Evolutionary conservation across 2,329 filamentous ascomycete genomes (phyloP).

Genomic region (Microsporum audouinii): DNA sequence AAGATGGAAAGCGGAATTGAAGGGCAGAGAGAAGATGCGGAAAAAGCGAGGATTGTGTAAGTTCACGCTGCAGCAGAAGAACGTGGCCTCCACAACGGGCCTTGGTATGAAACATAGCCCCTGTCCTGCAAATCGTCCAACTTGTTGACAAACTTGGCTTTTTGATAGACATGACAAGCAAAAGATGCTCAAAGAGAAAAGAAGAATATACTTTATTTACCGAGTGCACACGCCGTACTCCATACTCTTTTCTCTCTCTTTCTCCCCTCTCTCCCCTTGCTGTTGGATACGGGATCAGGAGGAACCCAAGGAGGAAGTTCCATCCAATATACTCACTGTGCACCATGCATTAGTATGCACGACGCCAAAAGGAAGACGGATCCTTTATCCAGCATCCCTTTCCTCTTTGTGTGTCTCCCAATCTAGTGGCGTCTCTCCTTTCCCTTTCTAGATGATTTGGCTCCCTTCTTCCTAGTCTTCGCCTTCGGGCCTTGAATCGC

Average conservation of each 20-base stretch:
- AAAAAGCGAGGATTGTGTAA: neutral
- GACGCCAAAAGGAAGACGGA: neutral
- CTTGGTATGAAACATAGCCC: constrained; percentile 1
- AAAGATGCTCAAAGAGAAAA: neutral
- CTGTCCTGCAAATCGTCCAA: neutral
- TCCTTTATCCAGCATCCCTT: neutral
- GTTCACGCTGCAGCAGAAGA: neutral
- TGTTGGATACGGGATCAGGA: neutral
- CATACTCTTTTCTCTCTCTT: neutral
- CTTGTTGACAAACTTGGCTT: neutral
- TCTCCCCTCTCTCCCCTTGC: neutral
- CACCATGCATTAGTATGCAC: neutral
- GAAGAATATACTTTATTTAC: constrained; percentile 1
- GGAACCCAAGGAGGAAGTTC: neutral
- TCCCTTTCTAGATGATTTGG: neutral
- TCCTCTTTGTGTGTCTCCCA: neutral
- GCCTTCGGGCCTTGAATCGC: constrained; percentile 49
- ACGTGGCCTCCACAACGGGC: constrained; percentile 1
- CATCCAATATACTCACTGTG: neutral
- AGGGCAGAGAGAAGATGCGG: neutral
- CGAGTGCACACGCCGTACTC: neutral
- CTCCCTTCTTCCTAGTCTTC: constrained; percentile 11
- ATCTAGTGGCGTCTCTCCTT: constrained; percentile 6
- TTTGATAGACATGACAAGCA: neutral
- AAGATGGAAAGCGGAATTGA: neutral